Conservation (phyloP, 305 asterid species). For the Fraxinus platypoda region DNA sequence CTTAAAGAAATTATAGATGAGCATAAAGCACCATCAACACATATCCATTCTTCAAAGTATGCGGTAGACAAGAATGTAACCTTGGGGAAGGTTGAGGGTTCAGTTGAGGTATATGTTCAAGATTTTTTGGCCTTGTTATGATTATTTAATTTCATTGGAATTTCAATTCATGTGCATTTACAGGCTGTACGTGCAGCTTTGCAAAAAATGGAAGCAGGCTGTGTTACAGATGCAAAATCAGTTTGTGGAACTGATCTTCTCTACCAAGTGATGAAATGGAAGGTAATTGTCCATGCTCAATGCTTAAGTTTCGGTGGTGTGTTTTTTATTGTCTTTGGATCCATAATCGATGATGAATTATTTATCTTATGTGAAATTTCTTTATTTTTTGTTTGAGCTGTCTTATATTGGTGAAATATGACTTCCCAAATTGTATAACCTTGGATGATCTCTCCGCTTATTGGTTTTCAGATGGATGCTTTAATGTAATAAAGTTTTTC, state of each 20-base stretch:
- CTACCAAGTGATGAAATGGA: slow-evolving; percentile 66
- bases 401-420: background rate
- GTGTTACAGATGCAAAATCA: slow-evolving; percentile 73
- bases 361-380: background rate
- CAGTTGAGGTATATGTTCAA: slow-evolving; percentile 57
- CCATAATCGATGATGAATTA: slow-evolving; percentile 1
- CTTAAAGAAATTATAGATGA: slow-evolving; percentile 39
- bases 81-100: slow-evolving; percentile 74
- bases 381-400: background rate
- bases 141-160: slow-evolving; percentile 17
- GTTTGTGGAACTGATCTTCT: slow-evolving; percentile 73
- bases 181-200: slow-evolving; percentile 76
- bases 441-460: background rate
- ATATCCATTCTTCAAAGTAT: slow-evolving; percentile 38
- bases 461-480: background rate
- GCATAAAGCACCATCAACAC: slow-evolving; percentile 52
- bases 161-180: slow-evolving; percentile 23
- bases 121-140: slow-evolving; percentile 11
- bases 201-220: slow-evolving; percentile 64
- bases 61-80: slow-evolving; percentile 46
- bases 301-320: slow-evolving; percentile 7
- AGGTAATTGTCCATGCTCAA: slow-evolving; percentile 37
- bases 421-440: background rate
- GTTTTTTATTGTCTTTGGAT: slow-evolving; percentile 1
- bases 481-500: background rate